Evolutionary conservation across 768 basidiomycete genomes (phyloP).

Genomic region (Pisolithus marmoratus): DNA sequence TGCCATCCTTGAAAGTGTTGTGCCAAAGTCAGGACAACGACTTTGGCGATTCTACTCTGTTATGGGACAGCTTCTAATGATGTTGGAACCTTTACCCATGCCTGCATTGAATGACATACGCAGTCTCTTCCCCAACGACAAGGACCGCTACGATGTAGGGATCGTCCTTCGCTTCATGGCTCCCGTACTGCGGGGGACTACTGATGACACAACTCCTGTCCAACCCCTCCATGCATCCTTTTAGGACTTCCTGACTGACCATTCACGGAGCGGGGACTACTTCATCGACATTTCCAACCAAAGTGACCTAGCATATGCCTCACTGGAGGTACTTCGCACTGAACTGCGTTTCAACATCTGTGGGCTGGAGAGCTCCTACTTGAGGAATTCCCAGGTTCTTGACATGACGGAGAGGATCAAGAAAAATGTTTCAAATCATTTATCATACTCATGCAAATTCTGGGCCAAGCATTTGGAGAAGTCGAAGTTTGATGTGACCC

Average conservation of each 20-base stretch:
- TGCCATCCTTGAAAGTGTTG: not conserved
- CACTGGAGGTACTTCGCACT: conserved; percentile 22
- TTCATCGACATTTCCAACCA: conserved; percentile 11
- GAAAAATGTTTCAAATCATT: too few species aligned
- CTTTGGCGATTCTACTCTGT: not conserved
- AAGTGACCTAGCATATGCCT: conserved; percentile 13
- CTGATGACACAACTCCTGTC: conserved; percentile 1
- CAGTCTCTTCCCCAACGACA: not conserved
- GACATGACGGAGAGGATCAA: too few species aligned
- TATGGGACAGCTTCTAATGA: not conserved
- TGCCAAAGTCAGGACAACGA: not conserved
- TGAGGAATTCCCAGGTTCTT: too few species aligned
- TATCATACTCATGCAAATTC: too few species aligned
- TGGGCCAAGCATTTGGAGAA: too few species aligned
- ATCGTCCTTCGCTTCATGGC: conserved; percentile 1
- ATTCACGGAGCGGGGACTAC: conserved; percentile 7
- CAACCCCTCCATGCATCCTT: conserved; percentile 25
- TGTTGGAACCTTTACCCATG: conserved; percentile 3
- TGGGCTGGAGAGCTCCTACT: too few species aligned
- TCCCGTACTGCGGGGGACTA: conserved; percentile 5
- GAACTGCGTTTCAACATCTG: conserved; percentile 32
- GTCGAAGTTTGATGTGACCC: too few species aligned
- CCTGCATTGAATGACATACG: not conserved
- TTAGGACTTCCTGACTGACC: conserved; percentile 19
- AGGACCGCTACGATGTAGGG: not conserved